A percentile compares a stretch with the other conserved stretches of the same genome.
Evolutionary conservation across 2,329 filamentous ascomycete species (phyloP).

Genomic region (Ceratocystis cacaofunesta): DNA sequence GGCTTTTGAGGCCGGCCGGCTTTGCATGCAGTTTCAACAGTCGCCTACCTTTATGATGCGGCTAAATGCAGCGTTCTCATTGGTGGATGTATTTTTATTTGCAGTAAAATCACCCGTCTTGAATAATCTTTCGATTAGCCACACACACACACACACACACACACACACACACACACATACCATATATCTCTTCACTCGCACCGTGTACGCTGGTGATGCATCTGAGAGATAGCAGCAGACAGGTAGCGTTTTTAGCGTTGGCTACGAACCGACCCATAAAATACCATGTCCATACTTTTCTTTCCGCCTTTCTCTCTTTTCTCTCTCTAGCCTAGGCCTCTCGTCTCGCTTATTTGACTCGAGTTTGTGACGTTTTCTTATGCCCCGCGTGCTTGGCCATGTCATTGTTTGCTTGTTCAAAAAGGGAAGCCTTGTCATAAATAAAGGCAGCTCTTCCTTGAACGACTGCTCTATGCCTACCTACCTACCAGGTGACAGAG

Average conservation of each 20-base stretch:
- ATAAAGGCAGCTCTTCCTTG: neutral
- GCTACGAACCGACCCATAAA: neutral
- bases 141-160: no score
- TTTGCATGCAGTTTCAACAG: constrained; percentile 1
- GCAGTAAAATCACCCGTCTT: no score
- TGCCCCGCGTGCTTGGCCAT: neutral
- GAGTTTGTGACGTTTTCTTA: neutral
- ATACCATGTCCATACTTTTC: neutral
- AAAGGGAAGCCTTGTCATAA: neutral
- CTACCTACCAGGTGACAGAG: neutral
- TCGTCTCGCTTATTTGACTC: neutral
- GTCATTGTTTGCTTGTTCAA: neutral
- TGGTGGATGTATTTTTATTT: neutral
- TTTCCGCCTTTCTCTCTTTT: neutral
- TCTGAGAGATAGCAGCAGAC: no score
- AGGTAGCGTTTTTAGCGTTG: neutral
- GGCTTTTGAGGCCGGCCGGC: neutral
- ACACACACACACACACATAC: no score
- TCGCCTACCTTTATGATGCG: neutral
- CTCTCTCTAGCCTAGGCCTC: neutral
- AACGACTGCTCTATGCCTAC: neutral
- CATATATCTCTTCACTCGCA: no score
- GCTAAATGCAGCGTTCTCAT: neutral
- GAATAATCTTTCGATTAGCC: no score
- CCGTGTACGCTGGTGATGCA: no score